phyloP scores from a whole-genome alignment of 768 basidiomycete genomes.

The Asterophora lycoperdoides region DNA sequence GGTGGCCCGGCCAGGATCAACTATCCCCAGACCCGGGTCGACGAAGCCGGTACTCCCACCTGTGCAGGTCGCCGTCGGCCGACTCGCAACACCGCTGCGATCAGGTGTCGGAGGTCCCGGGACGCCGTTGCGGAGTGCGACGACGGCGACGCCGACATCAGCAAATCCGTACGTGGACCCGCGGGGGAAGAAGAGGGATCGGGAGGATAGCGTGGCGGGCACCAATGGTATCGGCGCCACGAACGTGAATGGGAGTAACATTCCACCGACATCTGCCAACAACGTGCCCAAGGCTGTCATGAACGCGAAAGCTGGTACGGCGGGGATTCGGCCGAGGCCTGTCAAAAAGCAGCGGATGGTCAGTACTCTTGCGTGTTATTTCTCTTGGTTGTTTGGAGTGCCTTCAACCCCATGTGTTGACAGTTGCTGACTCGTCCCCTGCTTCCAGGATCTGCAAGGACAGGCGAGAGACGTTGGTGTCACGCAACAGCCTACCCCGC shows the following conservation, averaged over 20 bases:
- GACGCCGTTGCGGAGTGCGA: constrained; percentile 23
- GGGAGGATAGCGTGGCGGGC: constrained; percentile 29
- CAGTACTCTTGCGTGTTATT: constrained; percentile 23
- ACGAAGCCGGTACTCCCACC: constrained; percentile 15
- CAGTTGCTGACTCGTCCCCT: background rate
- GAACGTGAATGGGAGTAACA: constrained; percentile 17
- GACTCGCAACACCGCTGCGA: constrained; percentile 17
- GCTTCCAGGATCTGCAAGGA: constrained; percentile 57
- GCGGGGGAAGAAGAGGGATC: constrained; percentile 40
- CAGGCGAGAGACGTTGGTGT: constrained; percentile 57
- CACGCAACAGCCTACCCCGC: constrained; percentile 71
- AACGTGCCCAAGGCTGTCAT: constrained; percentile 32
- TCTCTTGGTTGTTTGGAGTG: constrained; percentile 5
- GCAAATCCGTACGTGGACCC: constrained; percentile 19
- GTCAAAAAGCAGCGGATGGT: constrained; percentile 77
- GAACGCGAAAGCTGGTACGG: constrained; percentile 55
- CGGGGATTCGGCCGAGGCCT: constrained; percentile 59
- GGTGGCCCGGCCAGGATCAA: constrained; percentile 18
- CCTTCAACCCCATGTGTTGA: background rate
- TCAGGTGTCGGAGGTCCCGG: constrained; percentile 6
- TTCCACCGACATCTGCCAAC: constrained; percentile 6
- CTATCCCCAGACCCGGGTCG: constrained; percentile 22
- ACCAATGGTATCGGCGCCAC: constrained; percentile 23
- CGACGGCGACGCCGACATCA: constrained; percentile 30
- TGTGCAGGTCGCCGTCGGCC: constrained; percentile 19